phyloP scores from a whole-genome alignment of 768 basidiomycete species.

The Suillus luteus region DNA sequence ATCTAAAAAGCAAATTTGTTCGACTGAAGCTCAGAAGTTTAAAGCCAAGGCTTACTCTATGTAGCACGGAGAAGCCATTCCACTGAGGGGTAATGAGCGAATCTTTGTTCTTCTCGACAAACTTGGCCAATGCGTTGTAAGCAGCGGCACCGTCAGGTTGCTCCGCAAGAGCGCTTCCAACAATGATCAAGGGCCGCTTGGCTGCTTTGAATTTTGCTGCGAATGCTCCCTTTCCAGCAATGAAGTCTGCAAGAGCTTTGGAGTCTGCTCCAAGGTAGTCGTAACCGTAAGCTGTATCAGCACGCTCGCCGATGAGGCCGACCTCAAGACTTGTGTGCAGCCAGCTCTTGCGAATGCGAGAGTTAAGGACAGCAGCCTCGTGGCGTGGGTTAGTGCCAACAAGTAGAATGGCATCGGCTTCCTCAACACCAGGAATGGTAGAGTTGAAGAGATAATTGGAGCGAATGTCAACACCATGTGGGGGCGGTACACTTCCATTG shows the following conservation, averaged over 20 bases:
- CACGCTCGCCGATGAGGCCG: conserved; percentile 87
- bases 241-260: conserved; percentile 75
- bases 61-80: conserved; percentile 93
- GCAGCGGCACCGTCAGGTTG: conserved; percentile 81
- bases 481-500: conserved; percentile 66
- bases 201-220: conserved; percentile 86
- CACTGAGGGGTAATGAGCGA: conserved; percentile 85
- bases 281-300: conserved; percentile 91
- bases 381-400: conserved; percentile 97
- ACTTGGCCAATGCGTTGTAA: conserved; percentile 76
- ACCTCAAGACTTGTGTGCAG: conserved; percentile 84
- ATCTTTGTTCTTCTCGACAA: conserved; percentile 75
- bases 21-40: not conserved
- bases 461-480: conserved; percentile 85
- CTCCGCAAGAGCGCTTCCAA: conserved; percentile 86
- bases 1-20: conserved; percentile 45
- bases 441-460: conserved; percentile 97
- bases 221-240: conserved; percentile 78
- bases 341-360: conserved; percentile 95
- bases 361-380: conserved; percentile 96
- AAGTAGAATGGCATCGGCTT: conserved; percentile 89
- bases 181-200: conserved; percentile 89
- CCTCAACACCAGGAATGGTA: conserved; percentile 86
- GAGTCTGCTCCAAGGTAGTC: conserved; percentile 83
- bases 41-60: conserved; percentile 62